Evolutionary conservation across 306 rosid genomes (phyloP).

Genomic region (Medicago lupulina): DNA sequence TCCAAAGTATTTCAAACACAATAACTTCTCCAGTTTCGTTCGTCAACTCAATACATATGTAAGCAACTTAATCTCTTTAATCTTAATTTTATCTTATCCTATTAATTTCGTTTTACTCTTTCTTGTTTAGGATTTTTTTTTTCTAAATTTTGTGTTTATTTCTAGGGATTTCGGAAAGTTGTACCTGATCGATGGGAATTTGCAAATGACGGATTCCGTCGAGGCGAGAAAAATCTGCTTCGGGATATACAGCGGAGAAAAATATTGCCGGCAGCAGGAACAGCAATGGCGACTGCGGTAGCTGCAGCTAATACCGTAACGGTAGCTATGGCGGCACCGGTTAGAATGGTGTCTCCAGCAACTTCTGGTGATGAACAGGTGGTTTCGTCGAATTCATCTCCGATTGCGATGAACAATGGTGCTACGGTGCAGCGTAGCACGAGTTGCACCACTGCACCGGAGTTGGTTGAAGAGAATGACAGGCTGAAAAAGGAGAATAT

Average conservation of each 20-base stretch:
- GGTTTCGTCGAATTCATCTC: constrained; percentile 84
- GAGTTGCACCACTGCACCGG: constrained; percentile 75
- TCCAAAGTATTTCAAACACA: constrained; percentile 88
- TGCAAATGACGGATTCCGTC: constrained; percentile 74
- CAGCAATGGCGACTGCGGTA: neutral
- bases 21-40: constrained; percentile 95
- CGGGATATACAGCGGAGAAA: constrained; percentile 91
- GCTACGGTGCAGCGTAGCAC: constrained; percentile 49
- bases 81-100: no score
- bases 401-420: constrained; percentile 44
- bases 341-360: constrained; percentile 59
- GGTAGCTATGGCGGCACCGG: constrained; percentile 42
- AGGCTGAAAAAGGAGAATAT: constrained; percentile 79
- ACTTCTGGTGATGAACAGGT: constrained; percentile 94
- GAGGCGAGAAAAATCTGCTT: constrained; percentile 81
- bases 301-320: constrained; percentile 47
- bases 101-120: neutral
- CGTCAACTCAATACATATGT: constrained; percentile 97
- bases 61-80: constrained; percentile 1
- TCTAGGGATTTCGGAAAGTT: constrained; percentile 92
- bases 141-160: constrained; percentile 1
- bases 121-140: neutral
- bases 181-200: constrained; percentile 99
- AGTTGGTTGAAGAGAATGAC: constrained; percentile 81
- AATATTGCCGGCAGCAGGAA: constrained; percentile 43